Percentiles rank a stretch among this genome's conserved stretches.
Conservation (phyloP, 495 filamentous ascomycete species). For the Clohesyomyces aquaticus region DNA sequence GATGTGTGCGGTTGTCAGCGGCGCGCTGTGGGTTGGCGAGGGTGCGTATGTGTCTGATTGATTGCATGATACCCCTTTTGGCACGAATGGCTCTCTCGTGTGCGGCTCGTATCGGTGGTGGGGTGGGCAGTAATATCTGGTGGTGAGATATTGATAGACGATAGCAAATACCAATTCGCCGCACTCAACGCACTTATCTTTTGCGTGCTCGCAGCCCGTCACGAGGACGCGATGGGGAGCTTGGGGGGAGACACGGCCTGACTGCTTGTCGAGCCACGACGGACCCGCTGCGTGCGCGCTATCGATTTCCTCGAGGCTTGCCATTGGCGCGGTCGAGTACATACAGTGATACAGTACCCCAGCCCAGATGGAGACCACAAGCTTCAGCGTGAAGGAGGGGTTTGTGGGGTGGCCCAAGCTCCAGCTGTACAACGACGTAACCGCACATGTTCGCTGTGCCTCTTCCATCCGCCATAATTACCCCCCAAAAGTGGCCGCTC, state of each 20-base stretch:
- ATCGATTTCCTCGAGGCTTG: background rate
- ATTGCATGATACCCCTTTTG: conserved; percentile 21
- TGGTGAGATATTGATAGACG: background rate
- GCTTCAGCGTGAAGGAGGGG: conserved; percentile 7
- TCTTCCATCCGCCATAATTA: background rate
- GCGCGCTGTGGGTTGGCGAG: background rate
- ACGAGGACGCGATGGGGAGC: background rate
- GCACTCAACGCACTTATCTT: background rate
- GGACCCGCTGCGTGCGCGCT: too few species aligned
- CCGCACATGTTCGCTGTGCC: conserved; percentile 10
- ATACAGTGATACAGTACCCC: too few species aligned
- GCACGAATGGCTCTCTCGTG: background rate
- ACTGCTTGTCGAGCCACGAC: too few species aligned
- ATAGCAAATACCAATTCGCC: background rate
- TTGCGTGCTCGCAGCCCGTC: background rate
- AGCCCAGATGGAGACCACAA: background rate
- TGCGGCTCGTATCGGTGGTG: background rate
- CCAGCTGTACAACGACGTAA: conserved; percentile 32
- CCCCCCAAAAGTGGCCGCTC: too few species aligned
- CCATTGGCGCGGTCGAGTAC: background rate
- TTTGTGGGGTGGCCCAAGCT: conserved; percentile 19
- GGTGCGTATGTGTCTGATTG: background rate
- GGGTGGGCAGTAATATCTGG: background rate
- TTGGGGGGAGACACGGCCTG: background rate
- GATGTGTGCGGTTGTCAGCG: background rate